Evolutionary conservation across 225 moss, liverwort and hornwort genomes (phyloP), one percentile per base, ranked within the genome.

Genomic region (Physcomitrellopsis africana): DNA sequence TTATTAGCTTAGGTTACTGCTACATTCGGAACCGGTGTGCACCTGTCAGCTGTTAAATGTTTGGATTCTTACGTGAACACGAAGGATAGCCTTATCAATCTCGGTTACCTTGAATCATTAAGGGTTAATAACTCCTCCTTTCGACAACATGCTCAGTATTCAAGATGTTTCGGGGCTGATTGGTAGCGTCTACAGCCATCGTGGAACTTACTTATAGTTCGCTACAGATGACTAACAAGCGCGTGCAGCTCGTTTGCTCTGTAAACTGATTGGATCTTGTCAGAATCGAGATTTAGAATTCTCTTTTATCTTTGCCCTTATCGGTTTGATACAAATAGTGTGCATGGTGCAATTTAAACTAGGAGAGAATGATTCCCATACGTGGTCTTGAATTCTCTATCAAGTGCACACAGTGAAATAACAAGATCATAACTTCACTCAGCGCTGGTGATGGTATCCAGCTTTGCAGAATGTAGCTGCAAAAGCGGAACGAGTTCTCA

Each of bases 381-480:
- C 19, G 8, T 41, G 17, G 26, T 27, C 6, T 11, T 46, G 32
- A 55, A 42, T 59, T 58, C 32, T 67, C 23, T 67, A 37, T 24
- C 1, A 22, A 37, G 63, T 70, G 9, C 10, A n/a, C 37, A 20
- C 47, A 51, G 11, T 70, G 19, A 51, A 49, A 17, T 43, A 41
- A 3, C 55, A 26, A 43, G 55, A 20, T 0, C 3, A 51, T 45
- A 72, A 73, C 45, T 70, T 87, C 70, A 81, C 67, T 32, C 57
- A 37, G 41, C 79, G 46, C 46, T 13, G 10, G 48, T 69, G 61
- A 61, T 58, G 72, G 46, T 67, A 71, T 78, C 47, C 92, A 92
- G 96, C 94, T 14, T 84, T 92, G 77, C 96, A 96, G 81, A 88
- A 89, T 86, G 96, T 92, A 79, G 96, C 96, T 73, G 94, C 96